Conservation (phyloP, 305 asterid genomes). For the Solanum hybrid region DNA sequence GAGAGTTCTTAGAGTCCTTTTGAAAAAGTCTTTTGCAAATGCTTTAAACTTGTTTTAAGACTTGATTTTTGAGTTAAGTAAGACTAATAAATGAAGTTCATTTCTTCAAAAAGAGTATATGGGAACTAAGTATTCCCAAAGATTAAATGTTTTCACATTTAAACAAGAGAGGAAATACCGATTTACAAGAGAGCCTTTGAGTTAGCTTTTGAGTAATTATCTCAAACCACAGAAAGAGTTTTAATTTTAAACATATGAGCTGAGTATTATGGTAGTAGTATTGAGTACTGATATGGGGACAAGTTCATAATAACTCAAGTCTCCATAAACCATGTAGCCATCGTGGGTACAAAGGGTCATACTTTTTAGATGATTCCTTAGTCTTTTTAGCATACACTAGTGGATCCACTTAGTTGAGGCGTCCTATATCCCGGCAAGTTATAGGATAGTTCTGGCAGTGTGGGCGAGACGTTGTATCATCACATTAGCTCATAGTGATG, state of each 20-base stretch:
- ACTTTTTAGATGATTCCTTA: too few relatives aligned
- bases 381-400: too few relatives aligned
- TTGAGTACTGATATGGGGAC: too few relatives aligned
- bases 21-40: neutral
- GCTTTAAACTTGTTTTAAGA: neutral
- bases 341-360: too few relatives aligned
- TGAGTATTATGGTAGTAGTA: neutral
- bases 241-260: neutral
- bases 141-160: neutral
- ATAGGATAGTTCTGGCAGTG: too few relatives aligned
- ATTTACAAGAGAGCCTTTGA: neutral
- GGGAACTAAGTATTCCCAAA: neutral
- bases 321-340: too few relatives aligned
- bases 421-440: too few relatives aligned
- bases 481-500: too few relatives aligned
- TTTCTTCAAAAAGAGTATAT: neutral
- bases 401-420: too few relatives aligned
- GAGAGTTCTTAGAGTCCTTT: neutral
- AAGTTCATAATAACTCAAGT: too few relatives aligned
- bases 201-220: neutral
- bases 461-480: too few relatives aligned
- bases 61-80: neutral
- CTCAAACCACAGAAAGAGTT: neutral
- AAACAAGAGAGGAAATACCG: neutral
- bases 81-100: neutral